Base-by-base conservation (phyloP, 2,329 filamentous ascomycete species). In the Microsporum canis region DNA sequence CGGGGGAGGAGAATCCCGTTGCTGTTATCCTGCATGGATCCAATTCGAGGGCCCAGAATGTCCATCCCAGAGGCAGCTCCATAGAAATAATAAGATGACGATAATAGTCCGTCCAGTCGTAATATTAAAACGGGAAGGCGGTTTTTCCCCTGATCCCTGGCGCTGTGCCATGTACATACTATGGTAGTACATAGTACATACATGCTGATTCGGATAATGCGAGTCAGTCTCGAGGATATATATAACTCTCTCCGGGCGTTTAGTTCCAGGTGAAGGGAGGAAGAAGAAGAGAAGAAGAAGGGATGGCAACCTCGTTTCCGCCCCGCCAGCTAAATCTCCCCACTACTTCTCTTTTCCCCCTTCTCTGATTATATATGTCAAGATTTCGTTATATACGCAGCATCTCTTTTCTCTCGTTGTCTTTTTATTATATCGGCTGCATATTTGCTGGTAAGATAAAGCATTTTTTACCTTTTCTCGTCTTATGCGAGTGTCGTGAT, bases 271-370 rank as follows among this genome's bases (percentile, higher is more conserved):
- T 7, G 43, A 51, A 7, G 14, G n/a, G 29, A 34, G 14, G n/a
- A 17, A 53, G 49, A 47, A 23, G n/a, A 23, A 47, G 43, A 47
- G 17, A 47, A 47, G 43, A 49, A 17, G 23, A 17, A 51, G 39
- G 27, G 45, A 55, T 55, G 51, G 51, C 51, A 34, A 36, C 29
- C 33, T 55, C 51, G 51, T 55, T 36, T 55, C 51, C 55, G 55
- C 55, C 55, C 55, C 55, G 55, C 55, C 55, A 57, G 38, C 55
- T 29, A 57, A 57, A 57, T 43, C 55, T 43, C 55, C 55, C 39
- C 55, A 43, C 55, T 43, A 27, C 23, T 41, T 57, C 36, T 41
- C 27, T 41, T 57, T 43, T n/a, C 17, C 17, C 17, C 17, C 17
- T 23, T 57, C 31, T 14, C 10, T 43, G 17, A 43, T n/a, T 43